Evolutionary conservation across 352 stramenopile species (phyloP).

Genomic region (Elongisporangium undulatum): DNA sequence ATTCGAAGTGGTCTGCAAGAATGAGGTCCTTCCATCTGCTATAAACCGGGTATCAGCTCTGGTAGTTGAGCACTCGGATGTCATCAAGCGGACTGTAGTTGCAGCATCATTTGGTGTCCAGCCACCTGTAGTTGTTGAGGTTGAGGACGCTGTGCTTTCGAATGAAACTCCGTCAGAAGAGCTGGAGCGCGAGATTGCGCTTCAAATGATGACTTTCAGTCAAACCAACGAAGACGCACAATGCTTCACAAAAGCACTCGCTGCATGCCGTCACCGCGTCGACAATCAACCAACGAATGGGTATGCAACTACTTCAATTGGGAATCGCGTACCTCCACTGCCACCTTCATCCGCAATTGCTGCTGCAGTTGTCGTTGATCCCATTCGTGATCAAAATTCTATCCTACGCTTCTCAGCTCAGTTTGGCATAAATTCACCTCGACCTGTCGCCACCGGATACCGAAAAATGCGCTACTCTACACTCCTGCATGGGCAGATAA

Average conservation of each 20-base stretch:
- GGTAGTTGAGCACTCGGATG: conserved; percentile 40
- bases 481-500: conserved; percentile 36
- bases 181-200: conserved; percentile 38
- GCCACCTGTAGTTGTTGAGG: conserved; percentile 35
- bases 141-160: conserved; percentile 35
- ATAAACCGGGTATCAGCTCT: conserved; percentile 32
- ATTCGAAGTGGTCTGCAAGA: conserved; percentile 36
- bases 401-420: conserved; percentile 44
- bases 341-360: conserved; percentile 36
- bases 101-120: conserved; percentile 35
- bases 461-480: conserved; percentile 36
- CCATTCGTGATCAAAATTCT: conserved; percentile 34
- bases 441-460: conserved; percentile 8
- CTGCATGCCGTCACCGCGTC: conserved; percentile 31
- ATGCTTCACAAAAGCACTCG: conserved; percentile 38
- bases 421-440: conserved; percentile 28
- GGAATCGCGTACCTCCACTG: conserved; percentile 23
- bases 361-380: conserved; percentile 31
- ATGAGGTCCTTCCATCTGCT: conserved; percentile 28
- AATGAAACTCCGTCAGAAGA: conserved; percentile 37
- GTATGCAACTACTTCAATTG: conserved; percentile 1
- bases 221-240: conserved; percentile 26
- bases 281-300: conserved; percentile 12
- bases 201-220: conserved; percentile 32
- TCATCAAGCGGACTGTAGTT: conserved; percentile 39